These are phyloP conservation scores for Ganoderma meredithae DNA, from an alignment of 1,284 basidiomycete species.

Conservation along the genomic window DNA sequence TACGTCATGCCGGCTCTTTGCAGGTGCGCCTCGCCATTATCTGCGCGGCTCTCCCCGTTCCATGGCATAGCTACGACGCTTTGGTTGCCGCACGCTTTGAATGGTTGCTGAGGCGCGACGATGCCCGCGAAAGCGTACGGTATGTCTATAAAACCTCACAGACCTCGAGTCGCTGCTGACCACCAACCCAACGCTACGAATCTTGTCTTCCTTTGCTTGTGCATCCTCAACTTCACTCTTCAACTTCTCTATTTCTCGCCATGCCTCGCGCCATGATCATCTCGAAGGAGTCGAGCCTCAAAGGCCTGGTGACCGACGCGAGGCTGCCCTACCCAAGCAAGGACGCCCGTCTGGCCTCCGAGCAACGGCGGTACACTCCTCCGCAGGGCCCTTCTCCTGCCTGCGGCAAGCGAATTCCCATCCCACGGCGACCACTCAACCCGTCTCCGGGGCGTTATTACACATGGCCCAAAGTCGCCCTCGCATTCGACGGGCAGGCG, in stretches of 20 bases:
- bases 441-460: background rate
- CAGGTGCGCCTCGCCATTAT: background rate
- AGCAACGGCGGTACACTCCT: background rate
- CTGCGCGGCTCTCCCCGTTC: background rate
- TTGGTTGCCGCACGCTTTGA: background rate
- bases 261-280: background rate
- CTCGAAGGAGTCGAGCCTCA: background rate
- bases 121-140: background rate
- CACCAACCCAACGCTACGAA: background rate
- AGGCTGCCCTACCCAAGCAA: background rate
- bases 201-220: background rate
- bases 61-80: background rate
- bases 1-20: background rate
- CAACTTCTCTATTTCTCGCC: background rate
- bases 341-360: background rate
- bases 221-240: background rate
- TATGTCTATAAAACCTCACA: background rate
- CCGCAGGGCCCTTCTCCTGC: background rate
- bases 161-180: background rate
- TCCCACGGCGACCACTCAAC: background rate
- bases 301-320: background rate
- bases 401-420: background rate
- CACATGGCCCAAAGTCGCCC: background rate
- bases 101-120: background rate
- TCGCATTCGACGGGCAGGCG: background rate